A percentile compares a stretch with the other conserved stretches of the same genome.
phyloP scores from a whole-genome alignment of 345 rosid species.

The Clarkia xantiana region DNA sequence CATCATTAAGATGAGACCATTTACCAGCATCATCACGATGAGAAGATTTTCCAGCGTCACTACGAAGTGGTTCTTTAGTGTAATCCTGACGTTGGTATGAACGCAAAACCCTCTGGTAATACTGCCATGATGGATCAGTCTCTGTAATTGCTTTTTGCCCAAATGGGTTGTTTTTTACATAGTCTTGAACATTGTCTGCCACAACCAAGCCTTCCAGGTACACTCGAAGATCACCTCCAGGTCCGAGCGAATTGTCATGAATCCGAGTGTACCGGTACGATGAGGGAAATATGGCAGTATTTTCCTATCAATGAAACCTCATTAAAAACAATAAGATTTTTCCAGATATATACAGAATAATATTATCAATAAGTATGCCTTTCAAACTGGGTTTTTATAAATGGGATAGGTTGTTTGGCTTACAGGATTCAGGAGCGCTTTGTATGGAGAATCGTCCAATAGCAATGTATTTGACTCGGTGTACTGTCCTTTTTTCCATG shows the following conservation, averaged over 20 bases:
- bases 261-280: constrained; percentile 27
- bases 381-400: background rate
- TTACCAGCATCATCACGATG: too few relatives aligned
- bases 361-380: background rate
- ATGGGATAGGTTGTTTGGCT: background rate
- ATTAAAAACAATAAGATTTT: too few relatives aligned
- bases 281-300: constrained; percentile 70
- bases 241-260: constrained; percentile 53
- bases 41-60: too few relatives aligned
- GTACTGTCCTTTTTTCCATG: constrained; percentile 48
- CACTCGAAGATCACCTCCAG: constrained; percentile 56
- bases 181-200: constrained; percentile 45
- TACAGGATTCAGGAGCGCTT: constrained; percentile 79
- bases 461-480: constrained; percentile 64
- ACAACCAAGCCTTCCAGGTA: constrained; percentile 52
- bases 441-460: constrained; percentile 81
- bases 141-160: constrained; percentile 63
- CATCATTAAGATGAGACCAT: too few relatives aligned
- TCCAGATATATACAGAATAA: constrained; percentile 3
- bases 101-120: constrained; percentile 27
- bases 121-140: constrained; percentile 39
- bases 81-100: constrained; percentile 3
- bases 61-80: too few relatives aligned
- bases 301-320: constrained; percentile 24
- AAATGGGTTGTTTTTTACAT: constrained; percentile 50